phyloP scores from a whole-genome alignment of 2,329 filamentous ascomycete genomes.

The Arthrobotrys musiformis region DNA sequence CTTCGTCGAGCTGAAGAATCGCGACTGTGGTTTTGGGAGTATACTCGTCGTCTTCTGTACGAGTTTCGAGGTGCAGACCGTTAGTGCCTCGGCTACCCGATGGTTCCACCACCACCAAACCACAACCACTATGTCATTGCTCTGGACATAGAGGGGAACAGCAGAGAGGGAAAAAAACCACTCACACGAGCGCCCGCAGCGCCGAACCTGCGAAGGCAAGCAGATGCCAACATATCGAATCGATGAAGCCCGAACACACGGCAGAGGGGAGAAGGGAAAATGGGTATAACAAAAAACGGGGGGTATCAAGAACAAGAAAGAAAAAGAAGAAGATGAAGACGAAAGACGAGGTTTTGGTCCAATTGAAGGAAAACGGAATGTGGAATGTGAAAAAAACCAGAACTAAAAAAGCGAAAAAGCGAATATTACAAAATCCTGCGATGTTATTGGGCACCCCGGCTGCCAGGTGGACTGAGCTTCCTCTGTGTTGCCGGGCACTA shows the following conservation, averaged over 20 bases:
- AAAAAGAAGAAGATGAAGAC: slow-evolving; percentile 12
- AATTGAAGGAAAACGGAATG: slow-evolving; percentile 10
- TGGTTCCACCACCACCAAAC: slow-evolving; percentile 23
- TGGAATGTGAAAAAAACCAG: slow-evolving; percentile 38
- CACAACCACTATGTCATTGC: slow-evolving; percentile 39
- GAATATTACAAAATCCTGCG: slow-evolving; percentile 56
- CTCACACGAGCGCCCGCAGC: slow-evolving; percentile 54
- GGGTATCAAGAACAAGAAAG: slow-evolving; percentile 43
- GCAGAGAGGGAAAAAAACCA: slow-evolving; percentile 46
- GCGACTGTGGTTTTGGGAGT: slow-evolving; percentile 73
- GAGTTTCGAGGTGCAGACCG: slow-evolving; percentile 2
- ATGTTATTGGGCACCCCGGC: slow-evolving; percentile 54
- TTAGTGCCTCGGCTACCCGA: slow-evolving; percentile 50
- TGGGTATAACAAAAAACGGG: too few relatives aligned
- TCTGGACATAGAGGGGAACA: too few relatives aligned
- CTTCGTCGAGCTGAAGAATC: slow-evolving; percentile 87
- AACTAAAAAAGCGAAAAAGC: slow-evolving; percentile 20
- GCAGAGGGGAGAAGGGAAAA: slow-evolving; percentile 52
- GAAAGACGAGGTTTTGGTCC: background rate
- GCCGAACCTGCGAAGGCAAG: slow-evolving; percentile 54
- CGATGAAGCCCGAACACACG: background rate
- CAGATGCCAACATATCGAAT: slow-evolving; percentile 48
- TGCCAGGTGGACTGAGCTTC: slow-evolving; percentile 30
- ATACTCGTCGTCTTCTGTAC: slow-evolving; percentile 66
- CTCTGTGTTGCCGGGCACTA: slow-evolving; percentile 55